These are phyloP conservation scores for Macroventuria anomochaeta DNA, from an alignment of 2,329 filamentous ascomycete species.

Conservation along the genomic window DNA sequence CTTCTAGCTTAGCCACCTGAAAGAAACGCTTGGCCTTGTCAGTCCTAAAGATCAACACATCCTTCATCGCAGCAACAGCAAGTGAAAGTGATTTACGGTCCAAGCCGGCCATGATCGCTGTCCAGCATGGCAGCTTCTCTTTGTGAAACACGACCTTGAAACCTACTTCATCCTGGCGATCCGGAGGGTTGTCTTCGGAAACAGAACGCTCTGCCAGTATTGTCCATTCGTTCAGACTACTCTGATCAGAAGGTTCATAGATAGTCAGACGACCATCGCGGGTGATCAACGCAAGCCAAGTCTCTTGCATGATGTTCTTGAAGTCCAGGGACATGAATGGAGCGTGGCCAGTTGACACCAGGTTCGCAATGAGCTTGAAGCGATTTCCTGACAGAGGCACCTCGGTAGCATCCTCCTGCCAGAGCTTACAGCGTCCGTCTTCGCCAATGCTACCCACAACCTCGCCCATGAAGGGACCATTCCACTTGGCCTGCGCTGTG, in stretches of 20 bases:
- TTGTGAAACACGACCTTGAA: slow-evolving; percentile 90
- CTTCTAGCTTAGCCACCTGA: slow-evolving; percentile 75
- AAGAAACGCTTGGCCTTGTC: slow-evolving; percentile 80
- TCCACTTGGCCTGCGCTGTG: slow-evolving; percentile 79
- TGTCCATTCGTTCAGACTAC: slow-evolving; percentile 78
- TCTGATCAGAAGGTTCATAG: slow-evolving; percentile 84
- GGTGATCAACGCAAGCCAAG: slow-evolving; percentile 83
- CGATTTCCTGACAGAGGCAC: slow-evolving; percentile 75
- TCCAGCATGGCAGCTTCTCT: slow-evolving; percentile 80
- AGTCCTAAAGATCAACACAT: slow-evolving; percentile 83
- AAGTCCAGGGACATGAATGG: slow-evolving; percentile 82
- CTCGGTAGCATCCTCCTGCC: slow-evolving; percentile 88
- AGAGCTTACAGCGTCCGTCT: slow-evolving; percentile 88
- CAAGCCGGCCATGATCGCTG: slow-evolving; percentile 79
- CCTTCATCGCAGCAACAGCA: slow-evolving; percentile 84
- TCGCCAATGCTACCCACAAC: slow-evolving; percentile 87
- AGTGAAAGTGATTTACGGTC: slow-evolving; percentile 78
- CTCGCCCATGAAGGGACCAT: slow-evolving; percentile 86
- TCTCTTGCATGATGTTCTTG: slow-evolving; percentile 82
- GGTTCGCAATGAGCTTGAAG: slow-evolving; percentile 74
- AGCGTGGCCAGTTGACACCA: slow-evolving; percentile 70
- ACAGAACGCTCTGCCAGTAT: slow-evolving; percentile 78
- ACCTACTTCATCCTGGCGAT: slow-evolving; percentile 81
- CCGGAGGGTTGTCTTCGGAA: slow-evolving; percentile 65
- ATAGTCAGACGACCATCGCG: slow-evolving; percentile 81